Base-by-base conservation (phyloP, 768 basidiomycete genomes). In the Amanita phalloides region DNA sequence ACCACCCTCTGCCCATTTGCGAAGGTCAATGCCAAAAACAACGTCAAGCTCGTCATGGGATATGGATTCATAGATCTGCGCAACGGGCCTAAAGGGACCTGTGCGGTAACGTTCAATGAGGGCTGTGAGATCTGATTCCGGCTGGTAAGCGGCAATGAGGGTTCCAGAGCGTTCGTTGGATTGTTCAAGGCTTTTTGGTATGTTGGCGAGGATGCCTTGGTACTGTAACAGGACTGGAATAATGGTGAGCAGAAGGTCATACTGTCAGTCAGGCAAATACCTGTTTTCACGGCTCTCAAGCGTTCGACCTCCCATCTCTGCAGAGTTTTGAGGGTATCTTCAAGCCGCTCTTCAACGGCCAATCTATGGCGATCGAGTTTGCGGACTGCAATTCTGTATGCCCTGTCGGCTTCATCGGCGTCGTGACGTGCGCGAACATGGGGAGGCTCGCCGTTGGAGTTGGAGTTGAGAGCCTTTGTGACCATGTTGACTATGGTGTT, bases 71-170 rank as follows among this genome's bases (percentile, higher is more conserved):
- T 91, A 97, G 8, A 93, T 71, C 49, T 90, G 90, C 0, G 94
- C 79, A 35, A 71, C 72, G 0, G 94, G 94, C 37, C 86, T 75
- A 82, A 96, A 98, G 0, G 93, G 87, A 0, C 94, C 94, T 1
- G 92, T 95, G 50, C 94, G 81, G 63, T 92, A 90, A 9, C 89
- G 84, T 64, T 96, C 93, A 55, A 96, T 92, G 46, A 95, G 77
- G 8, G 88, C 90, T 10, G 71, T 82, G 49, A 94, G 67, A 68
- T 93, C 93, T 1, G 82, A 81, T 55, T 96, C 92, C 2, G 93
- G 92, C 55, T 92, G 84, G 66, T 82, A 96, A 1, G 90, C 78
- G 30, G 89, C 79, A 56, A 94, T 77, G 45, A 92, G 75, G 1
- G 87, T 84, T 1, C 77, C 73, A 1, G 87, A 86, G 32, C 82